Percentiles rank a stretch among this genome's conserved stretches.
Conservation (phyloP, 2,329 filamentous ascomycete species). For the Beauveria australis region DNA sequence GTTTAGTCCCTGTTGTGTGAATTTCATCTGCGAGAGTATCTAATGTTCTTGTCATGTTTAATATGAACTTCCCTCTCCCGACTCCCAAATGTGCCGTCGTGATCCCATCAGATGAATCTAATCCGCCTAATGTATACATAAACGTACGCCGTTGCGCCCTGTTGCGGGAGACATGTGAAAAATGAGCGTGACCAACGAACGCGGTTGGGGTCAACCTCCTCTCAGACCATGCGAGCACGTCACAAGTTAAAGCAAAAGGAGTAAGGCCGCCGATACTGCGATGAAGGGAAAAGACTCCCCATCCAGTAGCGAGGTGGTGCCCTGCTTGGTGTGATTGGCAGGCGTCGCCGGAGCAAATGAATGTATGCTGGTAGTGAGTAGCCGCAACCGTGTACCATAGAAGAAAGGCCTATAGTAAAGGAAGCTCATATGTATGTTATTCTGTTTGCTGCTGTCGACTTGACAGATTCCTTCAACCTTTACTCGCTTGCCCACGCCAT, state of each 20-base stretch:
- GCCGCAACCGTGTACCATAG: background rate
- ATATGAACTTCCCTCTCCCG: no score
- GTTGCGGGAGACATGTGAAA: background rate
- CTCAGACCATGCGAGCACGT: background rate
- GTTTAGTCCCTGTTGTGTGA: no score
- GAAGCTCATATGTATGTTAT: background rate
- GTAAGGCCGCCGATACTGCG: background rate
- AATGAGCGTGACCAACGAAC: background rate
- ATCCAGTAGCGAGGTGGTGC: background rate
- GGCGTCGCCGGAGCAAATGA: background rate
- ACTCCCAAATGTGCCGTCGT: no score
- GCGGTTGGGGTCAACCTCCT: background rate
- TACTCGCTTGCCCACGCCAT: constrained; percentile 58
- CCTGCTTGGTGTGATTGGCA: background rate
- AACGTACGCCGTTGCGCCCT: constrained; percentile 1
- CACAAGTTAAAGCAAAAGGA: background rate
- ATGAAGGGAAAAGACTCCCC: background rate
- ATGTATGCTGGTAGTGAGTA: background rate
- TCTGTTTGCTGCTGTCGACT: background rate
- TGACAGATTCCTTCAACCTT: background rate
- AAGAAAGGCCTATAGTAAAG: background rate
- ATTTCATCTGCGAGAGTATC: no score
- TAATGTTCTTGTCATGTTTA: no score
- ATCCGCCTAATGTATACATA: background rate
- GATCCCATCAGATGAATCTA: background rate